A percentile compares a stretch with the other conserved stretches of the same genome.
Conservation (phyloP, 768 basidiomycete genomes). For the Lentinula sp. region DNA sequence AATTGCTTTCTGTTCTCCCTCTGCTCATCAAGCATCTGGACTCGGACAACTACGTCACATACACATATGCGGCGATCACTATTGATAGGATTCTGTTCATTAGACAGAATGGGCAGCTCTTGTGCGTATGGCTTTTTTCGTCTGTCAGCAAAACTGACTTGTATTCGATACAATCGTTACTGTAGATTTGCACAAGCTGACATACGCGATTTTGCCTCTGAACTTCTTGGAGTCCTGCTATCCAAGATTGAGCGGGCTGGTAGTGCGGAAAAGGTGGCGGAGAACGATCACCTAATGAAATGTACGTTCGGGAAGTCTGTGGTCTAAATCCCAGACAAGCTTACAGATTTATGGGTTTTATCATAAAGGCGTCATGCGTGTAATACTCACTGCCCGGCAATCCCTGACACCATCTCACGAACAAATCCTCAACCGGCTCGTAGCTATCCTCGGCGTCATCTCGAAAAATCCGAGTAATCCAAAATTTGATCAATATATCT, state of each 20-base stretch:
- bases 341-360: not conserved
- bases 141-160: too few species aligned
- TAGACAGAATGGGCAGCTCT: conserved; percentile 64
- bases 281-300: conserved; percentile 98
- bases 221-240: conserved; percentile 67
- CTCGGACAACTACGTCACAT: conserved; percentile 85
- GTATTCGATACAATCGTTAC: not conserved
- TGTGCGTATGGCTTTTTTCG: conserved; percentile 44
- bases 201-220: conserved; percentile 75
- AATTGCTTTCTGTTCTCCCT: conserved; percentile 87
- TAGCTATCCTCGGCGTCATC: conserved; percentile 79
- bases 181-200: conserved; percentile 83
- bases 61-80: conserved; percentile 96
- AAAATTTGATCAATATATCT: conserved; percentile 95
- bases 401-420: conserved; percentile 65
- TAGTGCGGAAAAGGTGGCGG: conserved; percentile 88
- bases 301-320: conserved; percentile 45
- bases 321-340: too few species aligned
- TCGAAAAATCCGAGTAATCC: conserved; percentile 98
- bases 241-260: conserved; percentile 71
- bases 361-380: conserved; percentile 80
- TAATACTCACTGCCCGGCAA: conserved; percentile 85
- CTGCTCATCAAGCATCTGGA: conserved; percentile 75
- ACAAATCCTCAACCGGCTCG: conserved; percentile 63
- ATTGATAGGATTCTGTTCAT: conserved; percentile 94